Conservation (phyloP, 371 early-diverging fungal genomes). For the Mortierella sp. region DNA sequence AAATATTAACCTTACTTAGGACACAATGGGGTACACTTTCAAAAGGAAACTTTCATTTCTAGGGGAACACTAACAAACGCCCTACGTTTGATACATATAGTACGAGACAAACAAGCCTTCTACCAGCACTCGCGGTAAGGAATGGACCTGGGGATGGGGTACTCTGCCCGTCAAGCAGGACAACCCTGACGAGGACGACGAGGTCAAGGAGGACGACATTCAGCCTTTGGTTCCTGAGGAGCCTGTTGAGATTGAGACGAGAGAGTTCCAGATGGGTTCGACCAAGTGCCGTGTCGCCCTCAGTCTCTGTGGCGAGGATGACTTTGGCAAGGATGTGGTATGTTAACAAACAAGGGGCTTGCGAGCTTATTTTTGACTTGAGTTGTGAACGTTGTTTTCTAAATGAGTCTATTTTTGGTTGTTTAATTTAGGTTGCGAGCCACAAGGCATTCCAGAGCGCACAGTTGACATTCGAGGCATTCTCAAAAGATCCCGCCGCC, state of each 20-base stretch:
- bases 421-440: conserved; percentile 28
- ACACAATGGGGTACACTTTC: background rate
- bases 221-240: conserved; percentile 21
- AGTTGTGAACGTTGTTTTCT: background rate
- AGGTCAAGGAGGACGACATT: conserved; percentile 28
- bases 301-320: conserved; percentile 58
- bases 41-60: background rate
- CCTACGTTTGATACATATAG: conserved; percentile 14
- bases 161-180: conserved; percentile 57
- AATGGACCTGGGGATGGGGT: conserved; percentile 63
- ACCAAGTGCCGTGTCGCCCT: conserved; percentile 48
- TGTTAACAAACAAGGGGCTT: background rate
- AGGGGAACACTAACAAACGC: background rate
- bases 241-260: conserved; percentile 54
- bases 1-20: background rate
- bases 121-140: conserved; percentile 35
- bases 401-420: background rate
- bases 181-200: conserved; percentile 49
- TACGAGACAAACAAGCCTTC: conserved; percentile 51
- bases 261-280: conserved; percentile 54
- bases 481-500: conserved; percentile 46
- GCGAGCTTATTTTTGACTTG: background rate
- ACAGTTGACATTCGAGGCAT: conserved; percentile 39
- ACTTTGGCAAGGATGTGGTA: conserved; percentile 58
- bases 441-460: conserved; percentile 35